Conservation (phyloP, 306 rosid genomes). For the Castanea crenata region DNA sequence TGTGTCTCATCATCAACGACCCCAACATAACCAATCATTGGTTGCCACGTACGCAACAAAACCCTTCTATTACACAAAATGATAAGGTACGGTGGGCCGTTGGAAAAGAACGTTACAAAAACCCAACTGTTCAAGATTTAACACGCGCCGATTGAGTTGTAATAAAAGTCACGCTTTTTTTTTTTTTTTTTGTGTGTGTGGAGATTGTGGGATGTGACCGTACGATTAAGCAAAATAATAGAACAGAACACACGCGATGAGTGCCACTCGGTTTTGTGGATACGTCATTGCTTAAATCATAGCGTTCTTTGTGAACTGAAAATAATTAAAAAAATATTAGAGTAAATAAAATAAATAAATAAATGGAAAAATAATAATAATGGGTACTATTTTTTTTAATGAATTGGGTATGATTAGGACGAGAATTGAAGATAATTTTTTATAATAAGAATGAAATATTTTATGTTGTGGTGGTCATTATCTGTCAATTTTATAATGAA, state of each 20-base stretch:
- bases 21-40: background rate
- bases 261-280: background rate
- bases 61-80: background rate
- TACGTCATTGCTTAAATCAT: conserved; percentile 15
- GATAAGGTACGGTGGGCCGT: conserved; percentile 14
- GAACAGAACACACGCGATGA: background rate
- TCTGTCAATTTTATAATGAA: background rate
- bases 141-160: background rate
- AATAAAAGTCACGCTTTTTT: background rate
- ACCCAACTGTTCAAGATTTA: background rate
- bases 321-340: background rate
- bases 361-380: no score
- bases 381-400: background rate
- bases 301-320: no score
- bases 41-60: background rate
- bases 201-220: background rate
- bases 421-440: background rate
- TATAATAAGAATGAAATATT: background rate
- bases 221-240: no score
- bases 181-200: no score
- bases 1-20: background rate
- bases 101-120: background rate
- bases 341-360: no score
- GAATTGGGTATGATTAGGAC: background rate
- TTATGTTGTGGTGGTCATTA: background rate